These are phyloP conservation scores for Trichomonas vaginalis DNA, from an alignment of 208 protist genomes.

Conservation along the genomic window DNA sequence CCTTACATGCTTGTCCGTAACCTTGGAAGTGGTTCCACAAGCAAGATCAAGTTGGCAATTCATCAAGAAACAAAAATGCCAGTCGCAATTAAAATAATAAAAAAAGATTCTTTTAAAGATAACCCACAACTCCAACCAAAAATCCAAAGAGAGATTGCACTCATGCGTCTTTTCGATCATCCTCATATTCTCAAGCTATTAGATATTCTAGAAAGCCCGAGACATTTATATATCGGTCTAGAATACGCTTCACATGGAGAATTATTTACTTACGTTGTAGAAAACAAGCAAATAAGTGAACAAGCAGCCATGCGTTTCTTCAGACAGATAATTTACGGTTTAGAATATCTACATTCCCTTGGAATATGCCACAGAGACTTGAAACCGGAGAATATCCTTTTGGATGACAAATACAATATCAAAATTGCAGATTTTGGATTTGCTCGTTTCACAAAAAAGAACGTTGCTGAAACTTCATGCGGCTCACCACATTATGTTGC, in stretches of 20 bases:
- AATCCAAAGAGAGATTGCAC: neutral
- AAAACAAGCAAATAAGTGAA: neutral
- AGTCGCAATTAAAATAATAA: conserved; percentile 6
- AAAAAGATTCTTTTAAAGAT: neutral
- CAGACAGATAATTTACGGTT: conserved; percentile 15
- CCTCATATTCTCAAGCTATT: neutral
- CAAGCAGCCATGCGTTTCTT: neutral
- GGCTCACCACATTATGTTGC: conserved; percentile 18
- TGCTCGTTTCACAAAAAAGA: neutral
- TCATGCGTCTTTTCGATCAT: neutral
- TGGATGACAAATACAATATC: neutral
- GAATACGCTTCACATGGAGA: neutral
- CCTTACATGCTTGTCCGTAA: neutral
- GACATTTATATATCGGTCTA: neutral
- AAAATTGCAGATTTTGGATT: conserved; percentile 21
- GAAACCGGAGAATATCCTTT: conserved; percentile 24
- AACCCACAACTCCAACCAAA: neutral
- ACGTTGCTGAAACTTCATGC: conserved; percentile 3
- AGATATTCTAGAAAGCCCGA: neutral
- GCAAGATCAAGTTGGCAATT: neutral
- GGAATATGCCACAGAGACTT: conserved; percentile 24
- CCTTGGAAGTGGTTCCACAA: neutral
- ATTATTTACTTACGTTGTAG: neutral
- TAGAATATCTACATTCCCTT: conserved; percentile 22
- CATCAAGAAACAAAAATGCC: neutral